Percentiles rank a stretch among this genome's conserved stretches.
Conservation (phyloP, 2,329 filamentous ascomycete genomes). For the Helicocarpus griseus region DNA sequence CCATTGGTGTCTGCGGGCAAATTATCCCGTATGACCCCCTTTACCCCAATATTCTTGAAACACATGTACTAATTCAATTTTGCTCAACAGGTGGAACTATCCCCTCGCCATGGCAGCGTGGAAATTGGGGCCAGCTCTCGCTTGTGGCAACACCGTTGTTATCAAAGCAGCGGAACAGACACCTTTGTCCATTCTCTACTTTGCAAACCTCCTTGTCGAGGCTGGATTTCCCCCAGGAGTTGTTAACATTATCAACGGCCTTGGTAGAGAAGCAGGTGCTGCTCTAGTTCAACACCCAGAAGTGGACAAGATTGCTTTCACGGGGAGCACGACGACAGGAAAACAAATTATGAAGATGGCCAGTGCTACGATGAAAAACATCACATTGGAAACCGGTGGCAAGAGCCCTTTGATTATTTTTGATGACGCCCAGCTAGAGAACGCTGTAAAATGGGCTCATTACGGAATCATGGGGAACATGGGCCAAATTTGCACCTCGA, state of each 20-base stretch:
- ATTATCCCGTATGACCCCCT: too few relatives aligned
- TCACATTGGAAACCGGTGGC: conserved; percentile 57
- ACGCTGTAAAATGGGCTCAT: conserved; percentile 59
- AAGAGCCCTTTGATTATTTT: conserved; percentile 56
- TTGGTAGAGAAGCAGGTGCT: conserved; percentile 68
- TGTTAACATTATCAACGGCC: conserved; percentile 58
- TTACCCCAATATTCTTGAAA: too few relatives aligned
- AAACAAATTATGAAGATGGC: conserved; percentile 53
- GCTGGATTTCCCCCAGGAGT: conserved; percentile 55
- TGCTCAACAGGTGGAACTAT: too few relatives aligned
- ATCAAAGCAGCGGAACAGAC: conserved; percentile 61
- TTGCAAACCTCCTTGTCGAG: conserved; percentile 46
- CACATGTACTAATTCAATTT: too few relatives aligned
- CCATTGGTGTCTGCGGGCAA: conserved; percentile 72
- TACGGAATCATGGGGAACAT: conserved; percentile 48
- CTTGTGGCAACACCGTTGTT: conserved; percentile 53
- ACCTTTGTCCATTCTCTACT: conserved; percentile 55
- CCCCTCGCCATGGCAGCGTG: conserved; percentile 75
- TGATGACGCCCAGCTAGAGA: conserved; percentile 53
- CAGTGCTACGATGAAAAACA: conserved; percentile 56
- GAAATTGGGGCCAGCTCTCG: conserved; percentile 69
- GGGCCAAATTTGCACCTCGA: conserved; percentile 50
- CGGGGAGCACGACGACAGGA: conserved; percentile 51
- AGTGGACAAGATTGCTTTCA: conserved; percentile 56
- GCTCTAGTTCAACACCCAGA: conserved; percentile 54